Conservation (phyloP, 2,329 filamentous ascomycete genomes). For the Graphium sp. region DNA sequence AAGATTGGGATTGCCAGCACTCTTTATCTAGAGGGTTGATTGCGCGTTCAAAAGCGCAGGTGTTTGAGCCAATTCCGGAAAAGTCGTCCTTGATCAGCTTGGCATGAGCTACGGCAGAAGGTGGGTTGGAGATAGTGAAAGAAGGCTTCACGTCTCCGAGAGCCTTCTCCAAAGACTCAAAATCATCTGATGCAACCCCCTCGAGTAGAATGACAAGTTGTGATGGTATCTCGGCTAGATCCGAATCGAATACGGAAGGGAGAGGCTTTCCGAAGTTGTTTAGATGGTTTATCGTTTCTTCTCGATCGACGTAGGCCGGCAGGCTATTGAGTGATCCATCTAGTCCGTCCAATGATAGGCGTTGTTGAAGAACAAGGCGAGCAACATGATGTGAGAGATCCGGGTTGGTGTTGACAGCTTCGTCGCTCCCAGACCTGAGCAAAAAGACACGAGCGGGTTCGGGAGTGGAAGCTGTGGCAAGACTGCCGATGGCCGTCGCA, state of each 20-base stretch:
- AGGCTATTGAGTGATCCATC: constrained; percentile 30
- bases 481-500: constrained; percentile 18
- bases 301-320: constrained; percentile 18
- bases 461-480: constrained; percentile 17
- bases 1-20: constrained; percentile 26
- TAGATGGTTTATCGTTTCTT: constrained; percentile 37
- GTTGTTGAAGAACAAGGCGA: constrained; percentile 41
- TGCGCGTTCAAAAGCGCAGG: constrained; percentile 20
- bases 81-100: constrained; percentile 24
- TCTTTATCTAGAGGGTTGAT: constrained; percentile 22
- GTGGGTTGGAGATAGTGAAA: constrained; percentile 31
- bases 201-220: constrained; percentile 46
- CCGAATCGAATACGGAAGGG: constrained; percentile 28
- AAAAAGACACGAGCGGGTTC: constrained; percentile 36
- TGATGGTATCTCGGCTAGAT: constrained; percentile 15
- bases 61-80: constrained; percentile 17
- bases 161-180: constrained; percentile 20
- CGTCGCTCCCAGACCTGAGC: constrained; percentile 16
- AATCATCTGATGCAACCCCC: constrained; percentile 30
- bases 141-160: too few species aligned
- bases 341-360: constrained; percentile 28
- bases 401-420: constrained; percentile 13
- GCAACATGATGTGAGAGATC: constrained; percentile 32
- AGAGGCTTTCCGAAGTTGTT: constrained; percentile 40
- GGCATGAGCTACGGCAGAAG: constrained; percentile 22